Base-by-base conservation (phyloP, 345 rosid genomes). In the Eutrema yunnanense region DNA sequence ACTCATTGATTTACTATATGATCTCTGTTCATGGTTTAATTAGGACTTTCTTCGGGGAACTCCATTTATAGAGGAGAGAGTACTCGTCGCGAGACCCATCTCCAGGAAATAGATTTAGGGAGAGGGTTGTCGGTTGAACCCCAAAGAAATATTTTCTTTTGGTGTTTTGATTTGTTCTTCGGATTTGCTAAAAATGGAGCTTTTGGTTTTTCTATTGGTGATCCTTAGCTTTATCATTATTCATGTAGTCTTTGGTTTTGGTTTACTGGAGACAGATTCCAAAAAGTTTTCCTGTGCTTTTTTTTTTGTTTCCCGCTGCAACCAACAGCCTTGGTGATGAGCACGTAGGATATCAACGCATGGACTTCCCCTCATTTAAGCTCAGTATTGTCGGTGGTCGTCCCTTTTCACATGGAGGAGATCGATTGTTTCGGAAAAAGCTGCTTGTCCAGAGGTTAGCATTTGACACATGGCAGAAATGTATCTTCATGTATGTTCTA, bases 321-420 rank as follows among this genome's bases (percentile, higher is more conserved):
- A 52, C 70, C 55, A 68, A 36, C 82, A 93, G 98, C 82, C 92
- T 93, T 69, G 94, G 97, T 9, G 83, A 82, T 29, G 90, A 85
- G 64, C 98, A 93, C 68, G 86, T 88, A 67, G 94, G 88, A 62
- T 90, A 88, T 71, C 62, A 63, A 49, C 92, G 85, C 73, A 49
- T 86, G 76, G 98, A 90, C 78, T 90, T 86, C 68, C 89, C 92
- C 55, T 37, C 61, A 6, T 50, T 79, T 26, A 90, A 93, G 81
- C 84, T 90, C 75, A 90, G 90, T 68, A 54, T 88, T 74, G 87
- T 87, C 62, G 98, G 98, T 77, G 98, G 94, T 65, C 85, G 94
- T 44, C 98, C 97, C 69, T 90, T 93, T 88, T 90, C 98, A 46
- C 81, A 83, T 78, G 98, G 94, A 0, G 97, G 97, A 8, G 67